Percentiles rank a stretch among this genome's conserved stretches.
These are phyloP conservation scores for Leptomonas pyrrhocoris DNA, from an alignment of 208 protist genomes.

Conservation along the genomic window DNA sequence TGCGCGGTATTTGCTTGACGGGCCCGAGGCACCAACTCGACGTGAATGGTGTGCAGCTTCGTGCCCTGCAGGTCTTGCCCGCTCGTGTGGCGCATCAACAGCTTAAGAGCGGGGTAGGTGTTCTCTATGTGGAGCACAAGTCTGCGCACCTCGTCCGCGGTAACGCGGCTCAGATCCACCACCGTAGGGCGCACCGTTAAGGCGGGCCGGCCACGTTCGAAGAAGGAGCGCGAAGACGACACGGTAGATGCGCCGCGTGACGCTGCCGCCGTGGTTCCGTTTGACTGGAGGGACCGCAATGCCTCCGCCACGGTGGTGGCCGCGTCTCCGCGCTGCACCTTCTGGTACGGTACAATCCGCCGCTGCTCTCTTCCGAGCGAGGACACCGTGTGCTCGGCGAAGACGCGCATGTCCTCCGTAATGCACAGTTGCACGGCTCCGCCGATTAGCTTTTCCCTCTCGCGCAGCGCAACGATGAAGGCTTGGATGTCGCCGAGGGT, in stretches of 20 bases:
- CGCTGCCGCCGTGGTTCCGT: not conserved
- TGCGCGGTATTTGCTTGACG: not conserved
- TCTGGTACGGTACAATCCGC: not conserved
- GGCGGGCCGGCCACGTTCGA: no score
- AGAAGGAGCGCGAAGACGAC: not conserved
- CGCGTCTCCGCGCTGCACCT: constrained; percentile 16
- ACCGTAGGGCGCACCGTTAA: constrained; percentile 1
- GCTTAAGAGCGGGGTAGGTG: constrained; percentile 47
- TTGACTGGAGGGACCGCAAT: constrained; percentile 4
- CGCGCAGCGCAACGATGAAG: constrained; percentile 7
- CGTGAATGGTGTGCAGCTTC: constrained; percentile 62
- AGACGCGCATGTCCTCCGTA: constrained; percentile 29
- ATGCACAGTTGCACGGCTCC: constrained; percentile 24
- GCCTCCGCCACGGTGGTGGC: constrained; percentile 24
- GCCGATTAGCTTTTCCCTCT: not conserved
- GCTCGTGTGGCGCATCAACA: constrained; percentile 60
- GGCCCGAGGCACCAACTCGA: constrained; percentile 35
- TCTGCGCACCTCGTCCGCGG: constrained; percentile 13
- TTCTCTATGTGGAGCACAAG: constrained; percentile 19
- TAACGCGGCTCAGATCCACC: constrained; percentile 20
- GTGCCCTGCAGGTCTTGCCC: constrained; percentile 61
- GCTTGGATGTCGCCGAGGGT: constrained; percentile 20
- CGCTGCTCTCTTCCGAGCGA: not conserved
- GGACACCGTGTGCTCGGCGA: constrained; percentile 10
- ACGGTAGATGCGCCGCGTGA: not conserved